These are phyloP conservation scores for Hirsutella thompsonii DNA, from an alignment of 2,329 filamentous ascomycete genomes.

Conservation along the genomic window DNA sequence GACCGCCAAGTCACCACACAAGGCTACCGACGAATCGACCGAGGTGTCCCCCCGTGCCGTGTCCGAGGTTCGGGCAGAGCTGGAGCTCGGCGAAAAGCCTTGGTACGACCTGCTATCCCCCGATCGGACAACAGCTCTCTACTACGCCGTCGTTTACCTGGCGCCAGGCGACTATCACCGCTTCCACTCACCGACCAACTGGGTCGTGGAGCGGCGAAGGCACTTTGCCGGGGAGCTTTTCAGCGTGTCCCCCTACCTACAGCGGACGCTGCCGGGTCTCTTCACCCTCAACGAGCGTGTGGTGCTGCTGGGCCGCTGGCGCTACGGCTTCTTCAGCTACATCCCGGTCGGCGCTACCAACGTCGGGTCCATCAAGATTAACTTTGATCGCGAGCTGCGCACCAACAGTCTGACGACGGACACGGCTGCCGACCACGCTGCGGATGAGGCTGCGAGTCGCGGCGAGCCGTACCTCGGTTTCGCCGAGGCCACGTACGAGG, in stretches of 20 bases:
- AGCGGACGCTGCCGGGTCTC: conserved; percentile 80
- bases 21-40: conserved; percentile 63
- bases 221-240: conserved; percentile 96
- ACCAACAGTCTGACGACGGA: conserved; percentile 90
- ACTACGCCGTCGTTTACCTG: conserved; percentile 91
- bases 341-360: conserved; percentile 95
- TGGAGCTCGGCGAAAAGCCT: conserved; percentile 57
- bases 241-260: conserved; percentile 88
- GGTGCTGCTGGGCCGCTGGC: conserved; percentile 85
- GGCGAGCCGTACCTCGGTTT: conserved; percentile 86
- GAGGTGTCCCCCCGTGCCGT: conserved; percentile 52
- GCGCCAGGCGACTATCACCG: conserved; percentile 97
- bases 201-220: conserved; percentile 89
- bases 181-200: conserved; percentile 89
- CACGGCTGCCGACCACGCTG: conserved; percentile 77
- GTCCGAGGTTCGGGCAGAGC: conserved; percentile 70
- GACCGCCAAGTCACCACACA: conserved; percentile 29
- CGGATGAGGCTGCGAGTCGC: conserved; percentile 59
- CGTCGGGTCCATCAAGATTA: conserved; percentile 90
- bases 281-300: conserved; percentile 97
- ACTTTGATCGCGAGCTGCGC: conserved; percentile 88
- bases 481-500: conserved; percentile 77
- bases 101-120: conserved; percentile 58
- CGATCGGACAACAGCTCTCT: conserved; percentile 58
- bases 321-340: conserved; percentile 94